Evolutionary conservation across 1,284 basidiomycete genomes (phyloP).

Genomic region (Coniferiporia sulphurascens): DNA sequence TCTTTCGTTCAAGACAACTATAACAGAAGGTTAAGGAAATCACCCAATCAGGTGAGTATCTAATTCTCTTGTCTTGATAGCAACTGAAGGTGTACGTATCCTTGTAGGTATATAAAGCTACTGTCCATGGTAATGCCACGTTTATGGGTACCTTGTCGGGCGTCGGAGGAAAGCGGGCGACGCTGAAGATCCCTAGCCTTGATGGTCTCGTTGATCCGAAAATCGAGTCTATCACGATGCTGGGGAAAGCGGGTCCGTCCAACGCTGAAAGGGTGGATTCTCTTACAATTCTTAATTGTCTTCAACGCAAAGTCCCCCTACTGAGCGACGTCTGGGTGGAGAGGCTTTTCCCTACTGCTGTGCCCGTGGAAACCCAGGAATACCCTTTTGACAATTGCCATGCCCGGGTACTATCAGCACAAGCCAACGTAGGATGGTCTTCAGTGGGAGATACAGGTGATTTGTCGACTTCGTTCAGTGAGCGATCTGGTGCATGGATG

Average conservation of each 20-base stretch:
- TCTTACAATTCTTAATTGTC: not conserved
- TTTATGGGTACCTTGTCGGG: not conserved
- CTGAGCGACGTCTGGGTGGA: conserved; percentile 4
- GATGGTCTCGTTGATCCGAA: not conserved
- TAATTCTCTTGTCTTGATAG: not conserved
- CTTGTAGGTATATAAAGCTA: not conserved
- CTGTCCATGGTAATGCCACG: not conserved
- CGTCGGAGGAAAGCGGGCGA: not conserved
- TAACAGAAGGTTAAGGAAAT: not conserved
- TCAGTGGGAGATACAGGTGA: too few relatives aligned
- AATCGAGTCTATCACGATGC: conserved; percentile 2
- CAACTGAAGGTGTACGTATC: not conserved
- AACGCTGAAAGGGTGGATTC: not conserved
- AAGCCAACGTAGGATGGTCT: too few relatives aligned
- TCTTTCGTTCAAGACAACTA: conserved; percentile 1
- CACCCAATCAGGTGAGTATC: not conserved
- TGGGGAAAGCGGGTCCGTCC: conserved; percentile 1
- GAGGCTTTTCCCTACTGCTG: not conserved
- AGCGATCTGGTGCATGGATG: too few relatives aligned
- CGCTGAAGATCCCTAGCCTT: not conserved
- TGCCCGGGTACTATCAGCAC: not conserved
- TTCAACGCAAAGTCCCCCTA: not conserved
- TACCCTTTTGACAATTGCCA: not conserved
- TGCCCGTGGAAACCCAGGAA: not conserved
- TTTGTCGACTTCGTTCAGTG: too few relatives aligned